These are phyloP conservation scores for Lyophyllum semitale DNA, from an alignment of 768 basidiomycete species.

Conservation along the genomic window DNA sequence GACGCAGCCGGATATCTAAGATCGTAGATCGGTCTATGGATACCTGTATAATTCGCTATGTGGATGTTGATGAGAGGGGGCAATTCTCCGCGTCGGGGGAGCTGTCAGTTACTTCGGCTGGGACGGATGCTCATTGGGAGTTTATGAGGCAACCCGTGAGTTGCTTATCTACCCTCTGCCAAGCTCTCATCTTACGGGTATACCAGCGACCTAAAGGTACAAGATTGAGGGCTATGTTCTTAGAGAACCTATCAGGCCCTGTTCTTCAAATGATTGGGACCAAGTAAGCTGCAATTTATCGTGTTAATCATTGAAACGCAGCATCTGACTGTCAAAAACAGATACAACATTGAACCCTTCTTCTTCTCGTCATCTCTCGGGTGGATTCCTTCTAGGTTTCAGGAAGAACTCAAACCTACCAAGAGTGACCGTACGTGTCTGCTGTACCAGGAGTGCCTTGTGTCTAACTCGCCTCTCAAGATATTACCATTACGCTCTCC, in stretches of 20 bases:
- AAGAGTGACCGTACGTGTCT: conserved; percentile 40
- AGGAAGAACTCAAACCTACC: conserved; percentile 37
- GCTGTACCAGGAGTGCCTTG: background rate
- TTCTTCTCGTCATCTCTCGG: conserved; percentile 64
- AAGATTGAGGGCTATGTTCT: conserved; percentile 51
- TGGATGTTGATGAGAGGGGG: conserved; percentile 42
- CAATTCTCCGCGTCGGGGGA: conserved; percentile 26
- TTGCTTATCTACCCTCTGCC: background rate
- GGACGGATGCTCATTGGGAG: conserved; percentile 35
- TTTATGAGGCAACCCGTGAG: conserved; percentile 31
- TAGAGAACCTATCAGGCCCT: conserved; percentile 49
- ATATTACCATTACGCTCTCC: conserved; percentile 56
- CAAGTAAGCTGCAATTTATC: conserved; percentile 25
- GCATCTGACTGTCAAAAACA: conserved; percentile 1
- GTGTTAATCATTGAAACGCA: background rate
- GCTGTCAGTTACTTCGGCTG: conserved; percentile 19
- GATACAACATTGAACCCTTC: conserved; percentile 62
- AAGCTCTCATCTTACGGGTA: background rate
- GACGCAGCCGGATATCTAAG: conserved; percentile 36
- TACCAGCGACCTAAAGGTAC: conserved; percentile 29
- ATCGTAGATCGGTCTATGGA: conserved; percentile 24
- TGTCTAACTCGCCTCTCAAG: conserved; percentile 27
- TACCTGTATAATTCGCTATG: conserved; percentile 33
- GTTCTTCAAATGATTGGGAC: conserved; percentile 59
- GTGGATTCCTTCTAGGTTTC: conserved; percentile 62